Conservation (phyloP, 768 basidiomycete genomes). For the Boletus huronensis region DNA sequence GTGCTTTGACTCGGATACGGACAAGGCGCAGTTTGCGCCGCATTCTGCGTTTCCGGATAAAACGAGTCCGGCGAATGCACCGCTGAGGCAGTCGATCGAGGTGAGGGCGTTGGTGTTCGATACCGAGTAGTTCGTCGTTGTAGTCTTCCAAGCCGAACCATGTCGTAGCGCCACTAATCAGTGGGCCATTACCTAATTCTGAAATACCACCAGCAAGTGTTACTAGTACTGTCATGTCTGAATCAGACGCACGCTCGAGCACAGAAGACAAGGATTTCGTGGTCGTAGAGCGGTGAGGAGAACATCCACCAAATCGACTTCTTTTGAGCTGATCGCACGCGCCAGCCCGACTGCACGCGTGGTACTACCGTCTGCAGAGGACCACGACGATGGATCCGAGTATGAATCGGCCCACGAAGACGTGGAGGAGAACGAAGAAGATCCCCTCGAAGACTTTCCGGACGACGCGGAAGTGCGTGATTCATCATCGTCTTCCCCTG, state of each 20-base stretch:
- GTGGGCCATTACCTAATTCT: slow-evolving; percentile 9
- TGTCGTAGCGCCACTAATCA: not conserved
- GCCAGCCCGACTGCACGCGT: slow-evolving; percentile 42
- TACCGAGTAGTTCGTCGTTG: slow-evolving; percentile 11
- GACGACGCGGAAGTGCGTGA: slow-evolving; percentile 75
- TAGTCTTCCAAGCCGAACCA: not conserved
- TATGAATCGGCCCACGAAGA: slow-evolving; percentile 43
- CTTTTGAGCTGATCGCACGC: slow-evolving; percentile 1
- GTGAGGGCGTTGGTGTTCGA: slow-evolving; percentile 38
- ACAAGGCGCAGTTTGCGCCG: slow-evolving; percentile 33
- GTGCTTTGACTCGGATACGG: slow-evolving; percentile 39
- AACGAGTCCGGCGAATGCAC: slow-evolving; percentile 27
- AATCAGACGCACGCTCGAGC: slow-evolving; percentile 9
- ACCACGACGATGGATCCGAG: slow-evolving; percentile 29
- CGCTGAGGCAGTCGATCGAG: slow-evolving; percentile 39
- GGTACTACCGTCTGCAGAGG: slow-evolving; percentile 38
- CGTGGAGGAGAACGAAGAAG: slow-evolving; percentile 48
- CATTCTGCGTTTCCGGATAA: slow-evolving; percentile 35
- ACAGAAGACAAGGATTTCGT: slow-evolving; percentile 22
- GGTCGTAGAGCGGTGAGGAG: slow-evolving; percentile 26
- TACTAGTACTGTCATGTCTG: slow-evolving; percentile 25
- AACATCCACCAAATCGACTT: not conserved
- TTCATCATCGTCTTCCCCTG: not conserved
- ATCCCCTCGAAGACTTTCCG: slow-evolving; percentile 74
- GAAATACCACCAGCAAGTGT: not conserved